Percentiles rank a stretch among this genome's conserved stretches.
These are phyloP conservation scores for Medicago lupulina DNA, from an alignment of 306 rosid genomes.

Conservation along the genomic window DNA sequence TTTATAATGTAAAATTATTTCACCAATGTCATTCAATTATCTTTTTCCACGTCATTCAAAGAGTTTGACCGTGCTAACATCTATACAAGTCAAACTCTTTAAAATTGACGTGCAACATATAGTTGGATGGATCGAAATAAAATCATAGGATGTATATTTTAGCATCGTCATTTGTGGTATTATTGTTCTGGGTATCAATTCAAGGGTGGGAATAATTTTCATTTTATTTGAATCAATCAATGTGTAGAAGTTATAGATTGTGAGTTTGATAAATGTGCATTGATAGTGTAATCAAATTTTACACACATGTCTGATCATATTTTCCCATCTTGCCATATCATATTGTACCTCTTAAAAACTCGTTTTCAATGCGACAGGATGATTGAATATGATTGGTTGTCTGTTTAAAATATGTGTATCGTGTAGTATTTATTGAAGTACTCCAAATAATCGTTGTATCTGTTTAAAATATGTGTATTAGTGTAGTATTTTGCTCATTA, in stretches of 20 bases:
- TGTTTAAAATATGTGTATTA: no score
- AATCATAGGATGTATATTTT: neutral
- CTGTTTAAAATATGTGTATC: neutral
- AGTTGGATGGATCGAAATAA: neutral
- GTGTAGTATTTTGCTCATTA: no score
- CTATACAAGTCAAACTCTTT: neutral
- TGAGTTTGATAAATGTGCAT: neutral
- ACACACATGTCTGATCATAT: neutral
- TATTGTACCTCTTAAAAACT: neutral
- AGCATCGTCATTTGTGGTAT: neutral
- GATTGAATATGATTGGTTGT: neutral
- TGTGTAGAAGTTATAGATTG: neutral
- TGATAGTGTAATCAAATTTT: neutral
- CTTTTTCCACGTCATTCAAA: conserved; percentile 14
- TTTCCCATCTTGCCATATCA: neutral
- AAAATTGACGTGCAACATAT: neutral
- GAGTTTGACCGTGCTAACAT: neutral
- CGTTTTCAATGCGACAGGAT: neutral
- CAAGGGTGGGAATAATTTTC: no score
- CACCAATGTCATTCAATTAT: neutral
- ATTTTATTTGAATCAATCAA: conserved; percentile 8
- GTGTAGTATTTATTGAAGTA: no score
- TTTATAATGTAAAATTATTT: neutral
- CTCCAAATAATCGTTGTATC: no score
- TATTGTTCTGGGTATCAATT: neutral